Evolutionary conservation across 805 yeast species (phyloP).

Genomic region (Teunomyces barrocoloradensis): DNA sequence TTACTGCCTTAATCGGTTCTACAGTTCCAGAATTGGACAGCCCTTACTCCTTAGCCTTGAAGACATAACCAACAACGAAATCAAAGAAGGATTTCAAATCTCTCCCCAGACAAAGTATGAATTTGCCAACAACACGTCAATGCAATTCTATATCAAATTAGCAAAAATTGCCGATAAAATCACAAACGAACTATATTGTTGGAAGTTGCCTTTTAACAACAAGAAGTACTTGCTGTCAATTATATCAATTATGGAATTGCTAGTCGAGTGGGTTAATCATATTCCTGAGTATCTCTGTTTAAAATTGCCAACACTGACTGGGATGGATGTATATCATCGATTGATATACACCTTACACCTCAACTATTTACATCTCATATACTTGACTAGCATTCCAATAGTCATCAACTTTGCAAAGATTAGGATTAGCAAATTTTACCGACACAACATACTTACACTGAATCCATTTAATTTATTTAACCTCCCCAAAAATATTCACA

Average conservation of each 20-base stretch:
- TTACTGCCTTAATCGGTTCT: slow-evolving; percentile 25
- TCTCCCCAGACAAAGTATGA: slow-evolving; percentile 11
- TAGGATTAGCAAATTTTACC: slow-evolving; percentile 12
- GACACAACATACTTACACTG: not conserved
- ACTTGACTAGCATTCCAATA: slow-evolving; percentile 25
- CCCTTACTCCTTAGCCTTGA: slow-evolving; percentile 19
- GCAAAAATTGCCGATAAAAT: slow-evolving; percentile 26
- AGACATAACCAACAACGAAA: slow-evolving; percentile 16
- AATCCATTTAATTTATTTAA: slow-evolving; percentile 6
- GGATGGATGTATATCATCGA: slow-evolving; percentile 11
- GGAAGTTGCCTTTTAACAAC: slow-evolving; percentile 13
- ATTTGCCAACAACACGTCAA: slow-evolving; percentile 11
- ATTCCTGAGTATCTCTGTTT: slow-evolving; percentile 19
- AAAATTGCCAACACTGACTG: slow-evolving; percentile 10
- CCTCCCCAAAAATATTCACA: slow-evolving; percentile 20
- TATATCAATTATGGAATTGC: slow-evolving; percentile 12
- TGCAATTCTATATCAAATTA: slow-evolving; percentile 19
- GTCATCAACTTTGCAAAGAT: slow-evolving; percentile 20
- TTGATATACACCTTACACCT: slow-evolving; percentile 24
- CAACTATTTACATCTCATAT: slow-evolving; percentile 28
- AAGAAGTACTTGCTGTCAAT: slow-evolving; percentile 15
- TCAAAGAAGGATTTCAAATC: not conserved
- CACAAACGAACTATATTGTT: slow-evolving; percentile 19
- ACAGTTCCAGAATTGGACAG: slow-evolving; percentile 23
- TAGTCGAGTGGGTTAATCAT: slow-evolving; percentile 21